Base-by-base conservation (phyloP, 345 rosid genomes). In the Iberis pinnata region DNA sequence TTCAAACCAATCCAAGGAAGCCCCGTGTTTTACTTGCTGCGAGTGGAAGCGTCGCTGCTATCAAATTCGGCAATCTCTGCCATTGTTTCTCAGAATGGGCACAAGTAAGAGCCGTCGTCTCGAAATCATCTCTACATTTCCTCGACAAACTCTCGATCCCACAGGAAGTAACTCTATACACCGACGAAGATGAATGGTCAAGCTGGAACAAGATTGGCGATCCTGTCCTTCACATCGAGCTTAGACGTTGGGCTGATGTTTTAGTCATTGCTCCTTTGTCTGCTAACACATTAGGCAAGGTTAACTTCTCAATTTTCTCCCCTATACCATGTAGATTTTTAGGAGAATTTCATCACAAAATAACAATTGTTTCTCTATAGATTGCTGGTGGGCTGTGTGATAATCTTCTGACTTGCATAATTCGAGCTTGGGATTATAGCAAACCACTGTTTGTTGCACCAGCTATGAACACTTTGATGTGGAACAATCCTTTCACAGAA, bases 221-320 rank as follows among this genome's bases (percentile, higher is more conserved):
- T 60, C 75, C 56, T 7, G 95, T 92, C 22, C 95, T 88, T 61
- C 98, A 88, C 71, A 84, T 92, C 53, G 93, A 92, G 61, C 89
- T 92, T 42, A 70, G 88, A 45, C 74, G 81, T 29, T 92, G 95
- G 98, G 97, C 98, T 64, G 97, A 92, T 77, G 74, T 92, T 60
- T 68, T 88, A 75, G 88, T 85, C 61, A 76, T 88, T 56, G 97
- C 97, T 48, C 97, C 97, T 4, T 69, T 92, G 40, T 92, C 97
- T 15, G 95, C 97, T 3, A 88, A 92, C 80, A 88, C 97, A 6
- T 79, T 92, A 52, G 97, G 82, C 63, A 92, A 92, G 90, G 98
- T 83, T 69, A 51, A 18, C 55, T n/a, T n/a, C n/a, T n/a, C 0
- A 26, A 26, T 0, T 4, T 4, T 4, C 29, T 29, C 15, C 24